A percentile compares a stretch with the other conserved stretches of the same genome.
Conservation (phyloP, 768 basidiomycete species). For the Boletellus emodensis region DNA sequence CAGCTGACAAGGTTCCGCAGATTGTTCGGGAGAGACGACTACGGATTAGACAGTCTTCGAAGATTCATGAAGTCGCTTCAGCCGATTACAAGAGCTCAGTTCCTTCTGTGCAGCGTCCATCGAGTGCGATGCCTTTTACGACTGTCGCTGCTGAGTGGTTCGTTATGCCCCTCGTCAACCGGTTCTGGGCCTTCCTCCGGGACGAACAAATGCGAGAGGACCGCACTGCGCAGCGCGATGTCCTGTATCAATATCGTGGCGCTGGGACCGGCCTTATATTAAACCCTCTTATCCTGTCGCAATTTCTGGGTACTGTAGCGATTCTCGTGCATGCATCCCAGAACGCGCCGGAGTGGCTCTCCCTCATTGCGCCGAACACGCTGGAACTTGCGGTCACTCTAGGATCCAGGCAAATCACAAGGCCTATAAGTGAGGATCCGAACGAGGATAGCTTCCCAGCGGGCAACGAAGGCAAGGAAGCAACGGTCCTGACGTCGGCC, state of each 20-base stretch:
- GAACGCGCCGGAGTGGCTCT: constrained; percentile 77
- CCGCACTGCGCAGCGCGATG: constrained; percentile 55
- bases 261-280: constrained; percentile 82
- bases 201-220: constrained; percentile 78
- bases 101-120: constrained; percentile 4
- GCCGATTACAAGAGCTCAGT: constrained; percentile 17
- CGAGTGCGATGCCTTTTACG: constrained; percentile 43
- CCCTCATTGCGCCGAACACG: constrained; percentile 74
- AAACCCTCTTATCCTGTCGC: constrained; percentile 69
- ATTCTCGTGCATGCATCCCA: constrained; percentile 80
- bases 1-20: constrained; percentile 53
- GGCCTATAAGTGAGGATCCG: constrained; percentile 32
- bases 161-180: constrained; percentile 83
- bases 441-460: constrained; percentile 25
- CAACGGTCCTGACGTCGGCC: constrained; percentile 67
- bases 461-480: constrained; percentile 47
- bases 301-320: constrained; percentile 70
- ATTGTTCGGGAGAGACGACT: constrained; percentile 73
- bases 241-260: constrained; percentile 57
- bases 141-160: constrained; percentile 84
- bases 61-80: constrained; percentile 41
- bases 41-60: constrained; percentile 50
- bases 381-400: constrained; percentile 81
- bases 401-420: constrained; percentile 61
- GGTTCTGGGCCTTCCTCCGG: constrained; percentile 93